These are phyloP conservation scores for Isabelozyma gotoi DNA, from an alignment of 805 yeast species.

Conservation along the genomic window DNA sequence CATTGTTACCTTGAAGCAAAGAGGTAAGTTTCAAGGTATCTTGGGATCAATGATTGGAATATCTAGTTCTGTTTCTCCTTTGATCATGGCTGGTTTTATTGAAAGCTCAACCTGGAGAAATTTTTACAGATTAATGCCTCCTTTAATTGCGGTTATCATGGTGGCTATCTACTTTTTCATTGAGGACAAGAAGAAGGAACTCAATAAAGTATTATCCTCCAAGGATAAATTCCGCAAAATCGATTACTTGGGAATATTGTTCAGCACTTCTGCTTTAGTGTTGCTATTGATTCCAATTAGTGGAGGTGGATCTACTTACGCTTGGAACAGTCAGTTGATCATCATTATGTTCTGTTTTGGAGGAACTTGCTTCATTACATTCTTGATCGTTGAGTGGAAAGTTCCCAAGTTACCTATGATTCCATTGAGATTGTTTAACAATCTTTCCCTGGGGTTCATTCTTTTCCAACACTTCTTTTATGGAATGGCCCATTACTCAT, in stretches of 20 bases:
- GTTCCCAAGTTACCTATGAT: constrained; percentile 31
- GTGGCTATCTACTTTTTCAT: constrained; percentile 29
- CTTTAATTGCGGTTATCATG: constrained; percentile 33
- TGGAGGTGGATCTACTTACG: constrained; percentile 14
- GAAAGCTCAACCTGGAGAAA: constrained; percentile 49
- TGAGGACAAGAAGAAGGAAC: constrained; percentile 22
- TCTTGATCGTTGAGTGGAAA: constrained; percentile 26
- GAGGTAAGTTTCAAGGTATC: constrained; percentile 58
- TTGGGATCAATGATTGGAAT: constrained; percentile 48
- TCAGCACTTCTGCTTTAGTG: constrained; percentile 10
- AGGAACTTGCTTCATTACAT: constrained; percentile 18
- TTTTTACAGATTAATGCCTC: constrained; percentile 48
- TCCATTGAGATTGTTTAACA: constrained; percentile 23
- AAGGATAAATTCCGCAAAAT: constrained; percentile 8
- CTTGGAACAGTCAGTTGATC: constrained; percentile 12
- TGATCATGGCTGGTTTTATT: constrained; percentile 51
- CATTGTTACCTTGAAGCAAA: constrained; percentile 50
- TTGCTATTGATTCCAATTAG: constrained; percentile 12
- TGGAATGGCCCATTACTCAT: constrained; percentile 25
- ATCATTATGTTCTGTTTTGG: constrained; percentile 14
- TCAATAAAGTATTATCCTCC: constrained; percentile 24
- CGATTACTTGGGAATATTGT: constrained; percentile 13
- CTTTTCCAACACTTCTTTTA: constrained; percentile 23
- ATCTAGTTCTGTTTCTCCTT: constrained; percentile 55
- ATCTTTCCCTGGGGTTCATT: constrained; percentile 17